Conservation (phyloP, 1,139 yeast species). For the Zygotorulaspora mrakii region DNA sequence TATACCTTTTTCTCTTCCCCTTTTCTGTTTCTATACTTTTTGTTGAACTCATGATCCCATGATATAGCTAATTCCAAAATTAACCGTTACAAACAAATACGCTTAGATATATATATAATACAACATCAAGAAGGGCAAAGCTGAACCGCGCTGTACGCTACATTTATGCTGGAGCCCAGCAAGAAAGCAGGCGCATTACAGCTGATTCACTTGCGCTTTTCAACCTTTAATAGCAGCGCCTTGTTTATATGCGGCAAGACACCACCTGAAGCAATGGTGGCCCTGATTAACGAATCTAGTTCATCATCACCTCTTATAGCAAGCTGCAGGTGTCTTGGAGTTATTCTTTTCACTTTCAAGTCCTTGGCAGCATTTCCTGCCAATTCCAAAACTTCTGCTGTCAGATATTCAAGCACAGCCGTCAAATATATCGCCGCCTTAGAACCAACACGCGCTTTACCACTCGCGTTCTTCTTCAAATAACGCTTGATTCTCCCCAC, state of each 20-base stretch:
- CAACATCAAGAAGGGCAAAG: slow-evolving; percentile 3
- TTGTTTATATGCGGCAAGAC: slow-evolving; percentile 96
- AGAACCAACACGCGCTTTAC: slow-evolving; percentile 93
- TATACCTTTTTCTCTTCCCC: slow-evolving; percentile 1
- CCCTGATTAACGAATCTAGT: slow-evolving; percentile 90
- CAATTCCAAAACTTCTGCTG: slow-evolving; percentile 97
- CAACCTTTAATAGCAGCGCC: slow-evolving; percentile 88
- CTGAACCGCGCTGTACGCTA: background rate
- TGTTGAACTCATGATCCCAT: slow-evolving; percentile 1
- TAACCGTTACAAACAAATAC: slow-evolving; percentile 5
- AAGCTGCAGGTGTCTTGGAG: slow-evolving; percentile 97
- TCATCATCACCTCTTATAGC: slow-evolving; percentile 99
- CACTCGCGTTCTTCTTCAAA: slow-evolving; percentile 85
- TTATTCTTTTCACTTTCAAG: slow-evolving; percentile 95
- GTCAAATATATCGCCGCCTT: slow-evolving; percentile 96
- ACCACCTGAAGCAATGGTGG: slow-evolving; percentile 99
- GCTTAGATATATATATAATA: slow-evolving; percentile 6
- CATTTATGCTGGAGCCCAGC: background rate
- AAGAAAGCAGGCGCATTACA: background rate
- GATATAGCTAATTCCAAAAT: background rate
- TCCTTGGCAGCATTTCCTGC: slow-evolving; percentile 99
- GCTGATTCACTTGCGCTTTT: slow-evolving; percentile 34
- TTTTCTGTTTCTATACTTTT: background rate
- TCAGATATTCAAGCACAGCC: slow-evolving; percentile 93
- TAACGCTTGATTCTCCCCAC: slow-evolving; percentile 98